These are phyloP conservation scores for Phlebopus sp. DNA, from an alignment of 1,284 basidiomycete species.

Conservation along the genomic window DNA sequence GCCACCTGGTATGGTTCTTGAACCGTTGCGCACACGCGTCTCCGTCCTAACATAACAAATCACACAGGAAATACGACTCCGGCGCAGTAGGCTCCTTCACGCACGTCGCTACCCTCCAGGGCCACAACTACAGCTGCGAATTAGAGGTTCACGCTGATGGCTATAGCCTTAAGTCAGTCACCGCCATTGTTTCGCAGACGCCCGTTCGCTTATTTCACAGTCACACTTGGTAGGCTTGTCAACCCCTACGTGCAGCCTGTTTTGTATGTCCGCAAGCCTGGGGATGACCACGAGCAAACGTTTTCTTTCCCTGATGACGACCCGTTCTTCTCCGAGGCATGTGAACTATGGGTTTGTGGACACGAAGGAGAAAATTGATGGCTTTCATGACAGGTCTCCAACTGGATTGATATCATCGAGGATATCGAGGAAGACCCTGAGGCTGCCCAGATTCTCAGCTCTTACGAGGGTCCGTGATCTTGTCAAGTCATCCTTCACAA, in stretches of 20 bases:
- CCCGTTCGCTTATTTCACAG: conserved; percentile 12
- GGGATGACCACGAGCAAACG: conserved; percentile 80
- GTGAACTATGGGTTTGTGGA: conserved; percentile 3
- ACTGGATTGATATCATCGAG: conserved; percentile 81
- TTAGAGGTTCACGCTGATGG: conserved; percentile 91
- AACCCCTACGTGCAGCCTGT: conserved; percentile 86
- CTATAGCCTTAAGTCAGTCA: conserved; percentile 67
- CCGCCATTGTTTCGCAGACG: conserved; percentile 2
- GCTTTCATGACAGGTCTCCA: conserved; percentile 51
- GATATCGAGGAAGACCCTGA: conserved; percentile 74
- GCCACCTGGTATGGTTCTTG: conserved; percentile 61
- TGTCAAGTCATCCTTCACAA: not conserved
- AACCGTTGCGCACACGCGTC: conserved; percentile 15
- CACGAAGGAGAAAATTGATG: not conserved
- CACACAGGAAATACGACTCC: conserved; percentile 81
- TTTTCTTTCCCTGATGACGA: conserved; percentile 82
- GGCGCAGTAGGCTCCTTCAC: conserved; percentile 90
- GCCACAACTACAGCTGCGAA: conserved; percentile 89
- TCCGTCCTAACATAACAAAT: conserved; percentile 8
- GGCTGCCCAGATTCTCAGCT: conserved; percentile 66
- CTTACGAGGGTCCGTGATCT: conserved; percentile 61
- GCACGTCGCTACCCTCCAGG: conserved; percentile 87
- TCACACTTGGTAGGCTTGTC: conserved; percentile 56
- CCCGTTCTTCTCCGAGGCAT: conserved; percentile 83
- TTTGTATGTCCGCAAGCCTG: conserved; percentile 81